A percentile compares a stretch with the other conserved stretches of the same genome.
phyloP scores from a whole-genome alignment of 768 basidiomycete genomes.

The Russula earlei region DNA sequence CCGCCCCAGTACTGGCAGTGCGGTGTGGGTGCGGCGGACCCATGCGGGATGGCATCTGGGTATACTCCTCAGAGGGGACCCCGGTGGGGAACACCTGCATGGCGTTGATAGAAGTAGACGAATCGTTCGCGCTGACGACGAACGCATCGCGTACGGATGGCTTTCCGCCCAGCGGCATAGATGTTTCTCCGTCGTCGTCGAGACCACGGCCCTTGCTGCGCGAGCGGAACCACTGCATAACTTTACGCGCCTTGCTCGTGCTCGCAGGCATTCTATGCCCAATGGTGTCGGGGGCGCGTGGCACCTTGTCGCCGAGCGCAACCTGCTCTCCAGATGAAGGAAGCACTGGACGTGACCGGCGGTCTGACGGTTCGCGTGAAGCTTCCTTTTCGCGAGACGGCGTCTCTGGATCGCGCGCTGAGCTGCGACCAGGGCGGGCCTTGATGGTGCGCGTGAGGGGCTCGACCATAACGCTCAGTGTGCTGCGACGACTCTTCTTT shows the following conservation, averaged over 20 bases:
- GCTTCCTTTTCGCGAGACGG: conserved; percentile 28
- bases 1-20: conserved; percentile 6
- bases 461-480: conserved; percentile 29
- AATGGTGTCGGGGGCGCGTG: conserved; percentile 18
- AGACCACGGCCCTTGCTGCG: conserved; percentile 42
- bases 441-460: conserved; percentile 52
- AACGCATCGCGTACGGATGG: conserved; percentile 16
- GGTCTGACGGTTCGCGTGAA: conserved; percentile 18
- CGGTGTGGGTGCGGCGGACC: conserved; percentile 12
- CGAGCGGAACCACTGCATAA: conserved; percentile 97
- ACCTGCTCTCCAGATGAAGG: conserved; percentile 16
- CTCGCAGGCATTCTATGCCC: conserved; percentile 49
- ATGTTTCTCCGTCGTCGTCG: conserved; percentile 22
- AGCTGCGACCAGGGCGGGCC: conserved; percentile 21
- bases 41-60: conserved; percentile 4
- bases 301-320: conserved; percentile 27
- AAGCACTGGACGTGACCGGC: not conserved
- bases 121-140: not conserved
- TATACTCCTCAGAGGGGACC: not conserved
- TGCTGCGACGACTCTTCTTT: conserved; percentile 17
- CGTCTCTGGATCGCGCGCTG: conserved; percentile 23
- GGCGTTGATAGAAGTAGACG: conserved; percentile 13
- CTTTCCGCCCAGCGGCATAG: conserved; percentile 1
- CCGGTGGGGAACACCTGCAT: not conserved
- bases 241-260: conserved; percentile 83